These are phyloP conservation scores for Biscogniauxia sp. DNA, from an alignment of 2,329 filamentous ascomycete genomes.

Conservation along the genomic window DNA sequence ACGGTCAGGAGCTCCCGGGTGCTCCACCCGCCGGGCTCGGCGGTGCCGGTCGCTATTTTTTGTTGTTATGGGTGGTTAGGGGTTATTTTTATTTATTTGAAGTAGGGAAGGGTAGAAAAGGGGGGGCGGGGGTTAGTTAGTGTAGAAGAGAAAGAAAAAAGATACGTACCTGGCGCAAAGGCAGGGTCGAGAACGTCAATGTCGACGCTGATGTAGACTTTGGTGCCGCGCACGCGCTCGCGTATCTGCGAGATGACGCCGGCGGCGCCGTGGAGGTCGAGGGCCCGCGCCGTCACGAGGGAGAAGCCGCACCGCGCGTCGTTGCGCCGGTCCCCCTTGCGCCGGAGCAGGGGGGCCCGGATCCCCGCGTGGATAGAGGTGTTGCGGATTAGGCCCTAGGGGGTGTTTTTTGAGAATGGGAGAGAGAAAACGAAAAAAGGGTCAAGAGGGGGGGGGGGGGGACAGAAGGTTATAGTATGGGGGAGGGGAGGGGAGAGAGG, in stretches of 20 bases:
- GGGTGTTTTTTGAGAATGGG: too few relatives aligned
- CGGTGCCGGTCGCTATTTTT: slow-evolving; percentile 68
- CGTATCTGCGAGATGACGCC: slow-evolving; percentile 66
- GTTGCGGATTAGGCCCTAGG: slow-evolving; percentile 51
- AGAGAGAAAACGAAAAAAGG: too few relatives aligned
- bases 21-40: slow-evolving; percentile 79
- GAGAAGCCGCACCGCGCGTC: slow-evolving; percentile 59
- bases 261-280: slow-evolving; percentile 66
- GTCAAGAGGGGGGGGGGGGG: too few relatives aligned
- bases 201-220: slow-evolving; percentile 71
- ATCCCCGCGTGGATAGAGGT: slow-evolving; percentile 62
- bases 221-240: slow-evolving; percentile 47
- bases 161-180: slow-evolving; percentile 52
- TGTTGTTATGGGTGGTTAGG: not conserved
- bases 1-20: slow-evolving; percentile 74
- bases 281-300: slow-evolving; percentile 59
- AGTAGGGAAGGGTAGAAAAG: not conserved
- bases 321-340: slow-evolving; percentile 51
- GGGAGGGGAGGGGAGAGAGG: not conserved
- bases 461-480: not conserved
- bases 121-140: not conserved
- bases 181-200: slow-evolving; percentile 79
- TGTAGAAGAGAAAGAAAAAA: not conserved
- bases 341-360: slow-evolving; percentile 49
- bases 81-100: not conserved